phyloP scores from a whole-genome alignment of 2,329 filamentous ascomycete species.

The Chrysosporium keratinophilum region DNA sequence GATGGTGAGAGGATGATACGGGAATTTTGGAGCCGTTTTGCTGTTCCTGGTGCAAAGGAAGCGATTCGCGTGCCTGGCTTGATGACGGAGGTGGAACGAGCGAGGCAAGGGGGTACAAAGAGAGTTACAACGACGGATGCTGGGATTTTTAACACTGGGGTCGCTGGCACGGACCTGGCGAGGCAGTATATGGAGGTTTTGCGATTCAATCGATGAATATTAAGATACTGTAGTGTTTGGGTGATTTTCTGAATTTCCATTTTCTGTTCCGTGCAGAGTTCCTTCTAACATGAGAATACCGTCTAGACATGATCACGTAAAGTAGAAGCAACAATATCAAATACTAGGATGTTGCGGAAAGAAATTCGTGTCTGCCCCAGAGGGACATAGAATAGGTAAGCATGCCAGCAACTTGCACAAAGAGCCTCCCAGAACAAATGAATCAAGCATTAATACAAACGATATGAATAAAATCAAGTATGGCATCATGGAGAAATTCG shows the following conservation, averaged over 20 bases:
- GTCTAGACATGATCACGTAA: no score
- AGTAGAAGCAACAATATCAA: background rate
- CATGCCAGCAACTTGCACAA: slow-evolving; percentile 4
- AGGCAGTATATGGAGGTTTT: slow-evolving; percentile 39
- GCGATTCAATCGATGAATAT: slow-evolving; percentile 31
- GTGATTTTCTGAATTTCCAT: no score
- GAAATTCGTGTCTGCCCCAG: background rate
- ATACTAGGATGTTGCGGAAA: background rate
- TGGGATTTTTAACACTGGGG: slow-evolving; percentile 13
- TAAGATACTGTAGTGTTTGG: background rate
- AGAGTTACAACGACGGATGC: slow-evolving; percentile 18
- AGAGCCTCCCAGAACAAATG: slow-evolving; percentile 1
- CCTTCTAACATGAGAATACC: no score
- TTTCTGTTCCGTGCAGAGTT: no score
- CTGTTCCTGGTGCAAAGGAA: slow-evolving; percentile 30
- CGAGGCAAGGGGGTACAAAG: slow-evolving; percentile 5
- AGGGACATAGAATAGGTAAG: background rate
- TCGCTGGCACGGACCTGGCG: slow-evolving; percentile 33
- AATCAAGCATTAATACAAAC: slow-evolving; percentile 10
- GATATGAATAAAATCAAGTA: background rate
- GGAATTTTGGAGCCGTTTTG: slow-evolving; percentile 34
- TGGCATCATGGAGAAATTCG: no score
- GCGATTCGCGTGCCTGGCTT: slow-evolving; percentile 35
- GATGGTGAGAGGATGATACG: slow-evolving; percentile 32
- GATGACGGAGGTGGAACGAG: slow-evolving; percentile 30